A percentile compares a stretch with the other conserved stretches of the same genome.
These are phyloP conservation scores for Cercophora samala DNA, from an alignment of 495 filamentous ascomycete genomes.

Conservation along the genomic window DNA sequence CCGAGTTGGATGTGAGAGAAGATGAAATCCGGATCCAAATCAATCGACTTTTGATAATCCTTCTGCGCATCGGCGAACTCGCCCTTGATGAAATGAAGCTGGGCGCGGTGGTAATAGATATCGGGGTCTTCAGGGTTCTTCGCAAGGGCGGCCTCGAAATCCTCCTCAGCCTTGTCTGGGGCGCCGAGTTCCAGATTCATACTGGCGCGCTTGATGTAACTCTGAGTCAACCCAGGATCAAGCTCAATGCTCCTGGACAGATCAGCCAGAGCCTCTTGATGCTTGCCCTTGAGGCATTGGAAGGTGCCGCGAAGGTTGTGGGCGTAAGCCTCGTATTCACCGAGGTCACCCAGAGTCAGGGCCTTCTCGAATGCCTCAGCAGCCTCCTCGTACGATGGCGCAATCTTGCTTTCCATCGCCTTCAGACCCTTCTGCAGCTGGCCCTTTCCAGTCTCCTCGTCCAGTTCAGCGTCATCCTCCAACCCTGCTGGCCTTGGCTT, in stretches of 20 bases:
- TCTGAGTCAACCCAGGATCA: constrained; percentile 82
- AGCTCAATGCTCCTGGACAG: constrained; percentile 89
- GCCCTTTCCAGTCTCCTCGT: constrained; percentile 76
- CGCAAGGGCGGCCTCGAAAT: constrained; percentile 80
- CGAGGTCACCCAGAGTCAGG: constrained; percentile 71
- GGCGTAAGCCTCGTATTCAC: constrained; percentile 79
- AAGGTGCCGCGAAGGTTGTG: constrained; percentile 97
- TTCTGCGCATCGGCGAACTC: constrained; percentile 92
- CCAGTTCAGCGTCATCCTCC: constrained; percentile 70
- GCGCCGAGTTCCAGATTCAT: constrained; percentile 94
- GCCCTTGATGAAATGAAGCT: constrained; percentile 95
- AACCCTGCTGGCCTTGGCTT: constrained; percentile 75
- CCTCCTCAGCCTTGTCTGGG: constrained; percentile 78
- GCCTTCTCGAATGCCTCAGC: constrained; percentile 81
- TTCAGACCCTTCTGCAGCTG: constrained; percentile 78
- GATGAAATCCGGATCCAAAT: constrained; percentile 91
- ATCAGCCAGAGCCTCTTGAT: constrained; percentile 73
- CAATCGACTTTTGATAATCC: constrained; percentile 99
- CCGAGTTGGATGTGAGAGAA: constrained; percentile 99
- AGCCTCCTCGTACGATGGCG: constrained; percentile 85
- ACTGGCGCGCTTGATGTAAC: constrained; percentile 97
- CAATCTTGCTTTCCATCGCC: constrained; percentile 78
- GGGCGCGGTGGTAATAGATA: constrained; percentile 98
- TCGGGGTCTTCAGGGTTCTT: constrained; percentile 91
- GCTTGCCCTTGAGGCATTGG: constrained; percentile 85